Evolutionary conservation across 208 protist species (phyloP), one percentile per base, ranked within the genome.

Genomic region (Crithidia acanthocephali): DNA sequence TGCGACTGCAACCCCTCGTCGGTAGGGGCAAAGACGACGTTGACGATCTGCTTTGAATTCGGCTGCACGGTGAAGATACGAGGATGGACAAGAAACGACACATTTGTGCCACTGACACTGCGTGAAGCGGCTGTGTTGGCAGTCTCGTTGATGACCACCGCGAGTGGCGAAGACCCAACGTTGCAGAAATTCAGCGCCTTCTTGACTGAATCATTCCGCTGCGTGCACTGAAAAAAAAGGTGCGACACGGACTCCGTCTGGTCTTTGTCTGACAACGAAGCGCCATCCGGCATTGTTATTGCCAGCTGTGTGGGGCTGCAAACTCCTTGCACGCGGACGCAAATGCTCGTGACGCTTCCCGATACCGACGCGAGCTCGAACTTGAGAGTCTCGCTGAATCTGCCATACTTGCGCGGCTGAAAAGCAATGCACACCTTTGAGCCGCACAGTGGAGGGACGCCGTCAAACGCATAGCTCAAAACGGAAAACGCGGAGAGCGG

Each of bases 401-500:
- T 71, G 10, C 89, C 89, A 48, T 90, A 94, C 22, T 87, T 77
- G 23, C 51, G 70, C 16, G 89, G 89, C 2, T 79, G 63, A 78
- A 94, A 94, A 23, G 74, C 72, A 55, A 94, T 28, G 28, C 69
- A 56, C 5, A 91, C 37, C 5, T 69, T 56, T 40, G 80, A 80
- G 64, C 86, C 78, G 23, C 73, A 69, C 25, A 69, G 53, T 10
- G 63, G 37, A 37, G 63, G 66, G 32, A 94, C 55, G 1, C 56
- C 62, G 6, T 73, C 42, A 7, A 74, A 62, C 6, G 84, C 73
- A 25, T 74, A 76, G 18, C 74, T 78, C 27, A 90, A 28, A 32
- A 94, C 62, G 7, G 58, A 79, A 68, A 94, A 94, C 1, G 86
- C 74, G 18, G 89, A 91, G 11, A 86, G 48, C 47, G 86, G 74